Conservation (phyloP, 2,329 filamentous ascomycete species). For the Penicillium palitans region DNA sequence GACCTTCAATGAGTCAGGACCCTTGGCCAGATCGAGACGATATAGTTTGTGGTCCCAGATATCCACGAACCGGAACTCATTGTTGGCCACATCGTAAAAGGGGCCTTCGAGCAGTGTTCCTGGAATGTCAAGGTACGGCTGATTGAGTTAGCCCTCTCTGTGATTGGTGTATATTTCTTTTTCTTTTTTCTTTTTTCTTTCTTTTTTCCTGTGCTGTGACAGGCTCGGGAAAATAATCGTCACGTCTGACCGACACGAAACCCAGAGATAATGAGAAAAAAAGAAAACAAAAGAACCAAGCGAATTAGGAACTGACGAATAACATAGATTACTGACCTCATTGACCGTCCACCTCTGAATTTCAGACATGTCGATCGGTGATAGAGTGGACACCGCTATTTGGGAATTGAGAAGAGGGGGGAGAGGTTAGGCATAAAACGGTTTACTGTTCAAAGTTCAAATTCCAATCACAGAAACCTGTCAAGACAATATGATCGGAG, state of each 20-base stretch:
- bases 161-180: conserved; percentile 17
- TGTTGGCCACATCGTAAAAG: conserved; percentile 39
- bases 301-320: conserved; percentile 8
- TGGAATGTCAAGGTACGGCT: conserved; percentile 43
- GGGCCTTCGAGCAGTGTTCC: conserved; percentile 46
- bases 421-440: conserved; percentile 8
- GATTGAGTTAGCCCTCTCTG: conserved; percentile 5
- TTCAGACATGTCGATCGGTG: conserved; percentile 33
- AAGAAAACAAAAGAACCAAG: conserved; percentile 9
- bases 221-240: conserved; percentile 3
- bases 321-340: conserved; percentile 36
- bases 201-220: not conserved
- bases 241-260: conserved; percentile 22
- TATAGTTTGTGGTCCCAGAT: conserved; percentile 77
- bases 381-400: conserved; percentile 21
- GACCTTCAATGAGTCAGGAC: conserved; percentile 58
- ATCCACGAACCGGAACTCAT: conserved; percentile 57
- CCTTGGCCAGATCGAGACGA: conserved; percentile 64
- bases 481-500: not conserved
- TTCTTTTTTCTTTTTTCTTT: not conserved
- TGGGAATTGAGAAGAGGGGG: conserved; percentile 11
- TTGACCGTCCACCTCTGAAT: conserved; percentile 50
- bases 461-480: not conserved
- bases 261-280: not conserved
- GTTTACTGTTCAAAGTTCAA: not conserved